Percentiles rank a stretch among this genome's conserved stretches.
phyloP scores from a whole-genome alignment of 495 filamentous ascomycete species.

The Oidiodendron maius region DNA sequence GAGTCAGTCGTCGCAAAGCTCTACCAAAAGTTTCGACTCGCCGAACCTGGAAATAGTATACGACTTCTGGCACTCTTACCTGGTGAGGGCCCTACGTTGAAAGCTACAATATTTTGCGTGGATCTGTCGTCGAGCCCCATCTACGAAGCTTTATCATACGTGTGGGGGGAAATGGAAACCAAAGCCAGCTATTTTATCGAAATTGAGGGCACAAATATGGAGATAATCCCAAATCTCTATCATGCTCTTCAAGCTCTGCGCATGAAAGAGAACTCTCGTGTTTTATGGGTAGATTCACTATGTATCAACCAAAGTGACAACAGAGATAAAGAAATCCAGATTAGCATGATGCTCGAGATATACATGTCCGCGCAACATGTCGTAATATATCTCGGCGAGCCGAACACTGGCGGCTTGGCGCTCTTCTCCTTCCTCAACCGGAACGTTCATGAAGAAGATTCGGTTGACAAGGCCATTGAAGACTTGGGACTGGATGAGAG shows the following conservation, averaged over 20 bases:
- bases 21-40: background rate
- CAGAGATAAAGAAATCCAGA: constrained; percentile 11
- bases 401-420: background rate
- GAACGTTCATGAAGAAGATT: background rate
- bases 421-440: background rate
- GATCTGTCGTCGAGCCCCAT: background rate
- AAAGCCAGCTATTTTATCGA: background rate
- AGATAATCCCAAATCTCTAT: background rate
- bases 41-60: background rate
- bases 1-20: background rate
- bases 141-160: background rate
- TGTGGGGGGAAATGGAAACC: background rate
- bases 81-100: background rate
- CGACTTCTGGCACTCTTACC: background rate
- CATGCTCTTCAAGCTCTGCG: background rate
- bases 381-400: background rate
- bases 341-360: constrained; percentile 7
- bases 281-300: background rate
- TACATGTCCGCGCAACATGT: constrained; percentile 3
- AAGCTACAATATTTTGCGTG: background rate
- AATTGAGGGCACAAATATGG: background rate
- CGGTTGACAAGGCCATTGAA: background rate
- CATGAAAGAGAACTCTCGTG: background rate
- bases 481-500: background rate
- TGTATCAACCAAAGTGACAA: constrained; percentile 14